phyloP scores from a whole-genome alignment of 371 early-diverging fungal species.

The Batkoa obscura region DNA sequence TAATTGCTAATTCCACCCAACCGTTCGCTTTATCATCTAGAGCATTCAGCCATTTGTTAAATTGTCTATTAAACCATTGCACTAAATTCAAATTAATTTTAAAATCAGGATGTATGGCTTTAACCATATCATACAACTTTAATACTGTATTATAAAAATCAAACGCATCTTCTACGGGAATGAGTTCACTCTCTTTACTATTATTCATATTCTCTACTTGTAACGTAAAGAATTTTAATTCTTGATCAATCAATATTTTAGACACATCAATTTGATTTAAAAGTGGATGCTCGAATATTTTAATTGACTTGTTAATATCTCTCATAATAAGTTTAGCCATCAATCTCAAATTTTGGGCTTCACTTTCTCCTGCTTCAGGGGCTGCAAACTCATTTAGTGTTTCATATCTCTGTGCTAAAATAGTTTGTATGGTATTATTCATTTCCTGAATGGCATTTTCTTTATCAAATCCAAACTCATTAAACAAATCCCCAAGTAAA shows the following conservation, averaged over 20 bases:
- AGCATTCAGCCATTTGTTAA: constrained; percentile 3
- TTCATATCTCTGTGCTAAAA: neutral
- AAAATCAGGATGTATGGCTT: neutral
- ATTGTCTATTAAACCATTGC: constrained; percentile 5
- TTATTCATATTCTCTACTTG: constrained; percentile 4
- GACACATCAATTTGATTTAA: neutral
- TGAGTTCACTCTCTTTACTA: constrained; percentile 3
- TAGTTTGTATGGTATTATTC: neutral
- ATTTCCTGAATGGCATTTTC: neutral
- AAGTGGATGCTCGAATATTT: neutral
- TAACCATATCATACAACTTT: neutral
- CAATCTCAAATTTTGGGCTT: neutral
- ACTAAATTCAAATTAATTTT: neutral
- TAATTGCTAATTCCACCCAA: constrained; percentile 3
- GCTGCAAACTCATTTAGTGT: neutral
- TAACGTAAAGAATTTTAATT: constrained; percentile 1
- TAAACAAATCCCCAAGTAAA: no score
- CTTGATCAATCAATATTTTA: neutral
- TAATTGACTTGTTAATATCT: neutral
- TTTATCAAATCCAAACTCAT: neutral
- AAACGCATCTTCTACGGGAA: constrained; percentile 4
- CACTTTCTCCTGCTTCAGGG: constrained; percentile 5
- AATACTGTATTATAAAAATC: neutral
- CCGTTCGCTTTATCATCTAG: neutral
- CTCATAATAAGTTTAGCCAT: constrained; percentile 5